Base-by-base conservation (phyloP, 2,329 filamentous ascomycete species). In the Xylariaceae sp. region DNA sequence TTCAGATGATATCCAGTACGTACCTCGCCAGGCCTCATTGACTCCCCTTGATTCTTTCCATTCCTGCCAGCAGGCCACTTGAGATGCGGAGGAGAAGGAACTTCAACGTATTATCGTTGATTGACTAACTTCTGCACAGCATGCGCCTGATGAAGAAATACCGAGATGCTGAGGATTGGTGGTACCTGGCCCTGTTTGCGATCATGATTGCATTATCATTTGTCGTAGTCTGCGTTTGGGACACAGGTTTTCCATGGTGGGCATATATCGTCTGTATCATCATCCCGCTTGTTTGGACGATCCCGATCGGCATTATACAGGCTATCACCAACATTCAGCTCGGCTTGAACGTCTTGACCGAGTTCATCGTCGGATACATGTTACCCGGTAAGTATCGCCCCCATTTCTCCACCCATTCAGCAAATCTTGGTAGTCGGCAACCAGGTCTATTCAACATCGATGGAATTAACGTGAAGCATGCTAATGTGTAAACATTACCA, bases 291-390 rank as follows among this genome's bases (percentile, higher is more conserved):
- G 54, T 81, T 26, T 81, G 78, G 74, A 68, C 78, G 38, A 71
- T 82, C 18, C 78, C 78, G 9, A 75, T 80, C 40, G 79, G 79
- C 38, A 73, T 83, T 48, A 69, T 82, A 35, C 76, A 81, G 55
- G 78, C 74, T 41, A 74, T 80, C 42, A 78, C 78, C 32, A 80
- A 81, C 58, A 74, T 76, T 38, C 76, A 81, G 56, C 68, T 86
- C 3, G 81, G 81, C 4, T 68, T 87, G n/a, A 59, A 59, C 51
- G 81, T 88, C 15, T 64, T 87, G 44, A 84, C 82, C n/a, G 83
- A 87, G 57, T 85, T 83, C 53, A 74, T 88, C 45, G 74, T 84
- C 45, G 84, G 84, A 4, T 87, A 87, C 61, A 83, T 87, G 71
- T 75, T 84, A 37, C 83, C 83, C 0, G 84, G n/a, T n/a, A n/a